Evolutionary conservation across 2,329 filamentous ascomycete species (phyloP).

Genomic region (Neoascochyta sp.): DNA sequence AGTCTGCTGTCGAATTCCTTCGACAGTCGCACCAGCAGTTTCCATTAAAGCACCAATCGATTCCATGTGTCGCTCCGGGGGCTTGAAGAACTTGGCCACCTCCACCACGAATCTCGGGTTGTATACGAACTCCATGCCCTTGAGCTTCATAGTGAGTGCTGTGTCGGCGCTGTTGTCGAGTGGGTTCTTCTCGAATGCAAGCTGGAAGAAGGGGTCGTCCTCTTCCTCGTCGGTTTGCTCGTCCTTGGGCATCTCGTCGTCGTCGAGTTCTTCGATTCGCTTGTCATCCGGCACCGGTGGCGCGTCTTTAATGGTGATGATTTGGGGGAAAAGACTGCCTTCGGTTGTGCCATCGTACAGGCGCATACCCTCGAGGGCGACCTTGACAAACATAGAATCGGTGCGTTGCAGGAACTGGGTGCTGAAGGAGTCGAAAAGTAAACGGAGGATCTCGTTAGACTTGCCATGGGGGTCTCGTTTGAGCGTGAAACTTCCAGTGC

Average conservation of each 20-base stretch:
- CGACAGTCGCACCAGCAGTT: conserved; percentile 89
- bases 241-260: conserved; percentile 46
- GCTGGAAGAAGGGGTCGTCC: conserved; percentile 81
- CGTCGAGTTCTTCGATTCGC: conserved; percentile 48
- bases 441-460: conserved; percentile 74
- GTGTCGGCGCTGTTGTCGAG: conserved; percentile 90
- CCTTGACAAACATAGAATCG: conserved; percentile 82
- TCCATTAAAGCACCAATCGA: conserved; percentile 96
- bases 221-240: conserved; percentile 45
- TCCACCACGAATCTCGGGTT: conserved; percentile 92
- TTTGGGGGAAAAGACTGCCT: conserved; percentile 87
- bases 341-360: conserved; percentile 95
- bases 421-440: conserved; percentile 93
- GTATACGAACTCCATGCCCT: conserved; percentile 95
- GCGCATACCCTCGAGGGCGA: conserved; percentile 87
- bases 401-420: conserved; percentile 85
- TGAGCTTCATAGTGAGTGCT: conserved; percentile 83
- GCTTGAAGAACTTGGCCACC: conserved; percentile 91
- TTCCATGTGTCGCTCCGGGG: conserved; percentile 96
- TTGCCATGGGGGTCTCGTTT: conserved; percentile 79
- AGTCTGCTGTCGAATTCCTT: conserved; percentile 91
- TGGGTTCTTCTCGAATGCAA: conserved; percentile 92
- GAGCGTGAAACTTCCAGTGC: conserved; percentile 92
- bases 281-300: conserved; percentile 54
- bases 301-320: conserved; percentile 91